These are phyloP conservation scores for Oenanthe sinensis DNA, from an alignment of 129 eudicot species.

Conservation along the genomic window DNA sequence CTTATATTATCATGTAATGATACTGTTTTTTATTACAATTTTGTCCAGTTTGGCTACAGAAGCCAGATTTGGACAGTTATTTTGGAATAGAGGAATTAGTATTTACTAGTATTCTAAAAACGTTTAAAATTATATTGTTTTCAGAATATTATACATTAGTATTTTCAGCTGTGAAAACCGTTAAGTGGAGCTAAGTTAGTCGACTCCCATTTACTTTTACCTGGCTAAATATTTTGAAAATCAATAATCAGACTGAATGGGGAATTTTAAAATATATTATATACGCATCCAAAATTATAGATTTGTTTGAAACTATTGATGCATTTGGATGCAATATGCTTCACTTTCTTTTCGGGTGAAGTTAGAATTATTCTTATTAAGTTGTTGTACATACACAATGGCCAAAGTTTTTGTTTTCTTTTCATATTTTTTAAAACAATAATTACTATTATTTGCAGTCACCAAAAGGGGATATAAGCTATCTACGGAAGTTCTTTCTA, in stretches of 20 bases:
- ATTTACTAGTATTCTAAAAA: no score
- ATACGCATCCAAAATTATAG: not conserved
- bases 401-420: not conserved
- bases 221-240: no score
- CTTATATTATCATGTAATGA: no score
- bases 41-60: no score
- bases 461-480: slow-evolving; percentile 97
- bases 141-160: not conserved
- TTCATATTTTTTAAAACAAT: not conserved
- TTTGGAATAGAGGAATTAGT: no score
- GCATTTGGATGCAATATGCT: not conserved
- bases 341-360: not conserved
- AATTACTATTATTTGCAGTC: slow-evolving; percentile 51
- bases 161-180: not conserved
- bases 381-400: not conserved
- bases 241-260: no score
- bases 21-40: no score
- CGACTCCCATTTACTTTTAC: no score
- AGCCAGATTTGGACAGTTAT: no score
- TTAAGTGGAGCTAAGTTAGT: not conserved
- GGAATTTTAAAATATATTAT: not conserved
- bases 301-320: not conserved
- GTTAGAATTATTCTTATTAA: no score
- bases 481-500: slow-evolving; percentile 85
- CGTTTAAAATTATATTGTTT: no score